Evolutionary conservation across 2,329 filamentous ascomycete species (phyloP).

Genomic region (Magnaporthiopsis poae): DNA sequence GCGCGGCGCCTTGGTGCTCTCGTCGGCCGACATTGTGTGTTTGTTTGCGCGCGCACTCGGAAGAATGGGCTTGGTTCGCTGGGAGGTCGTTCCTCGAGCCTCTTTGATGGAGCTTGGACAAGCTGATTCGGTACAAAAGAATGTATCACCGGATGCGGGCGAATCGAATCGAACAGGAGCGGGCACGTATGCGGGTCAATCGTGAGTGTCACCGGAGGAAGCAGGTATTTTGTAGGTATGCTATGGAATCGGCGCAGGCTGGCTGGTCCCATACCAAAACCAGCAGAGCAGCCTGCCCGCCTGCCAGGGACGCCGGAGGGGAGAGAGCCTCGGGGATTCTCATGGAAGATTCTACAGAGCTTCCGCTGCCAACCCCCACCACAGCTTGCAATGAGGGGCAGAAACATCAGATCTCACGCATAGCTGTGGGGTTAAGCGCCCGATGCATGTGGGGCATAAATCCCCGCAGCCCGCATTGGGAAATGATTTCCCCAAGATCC

Average conservation of each 20-base stretch:
- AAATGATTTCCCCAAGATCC: neutral
- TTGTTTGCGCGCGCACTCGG: neutral
- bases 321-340: slow-evolving; percentile 1
- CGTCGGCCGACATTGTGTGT: slow-evolving; percentile 29
- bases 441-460: neutral
- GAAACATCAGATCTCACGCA: neutral
- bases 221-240: neutral
- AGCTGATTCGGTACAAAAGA: neutral
- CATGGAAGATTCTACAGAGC: slow-evolving; percentile 1
- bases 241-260: neutral
- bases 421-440: neutral
- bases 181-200: neutral
- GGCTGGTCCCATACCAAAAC: neutral
- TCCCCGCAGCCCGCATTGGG: neutral
- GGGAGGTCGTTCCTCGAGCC: neutral
- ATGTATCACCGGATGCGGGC: neutral
- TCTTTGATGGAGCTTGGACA: neutral
- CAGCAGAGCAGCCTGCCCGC: neutral
- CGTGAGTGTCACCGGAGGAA: neutral
- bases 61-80: neutral
- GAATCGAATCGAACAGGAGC: neutral
- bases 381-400: neutral
- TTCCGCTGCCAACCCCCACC: neutral
- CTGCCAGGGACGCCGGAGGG: neutral
- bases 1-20: slow-evolving; percentile 42